Evolutionary conservation across 2,329 filamentous ascomycete species (phyloP).

Genomic region (Aspergillus fumigatiaffinis): DNA sequence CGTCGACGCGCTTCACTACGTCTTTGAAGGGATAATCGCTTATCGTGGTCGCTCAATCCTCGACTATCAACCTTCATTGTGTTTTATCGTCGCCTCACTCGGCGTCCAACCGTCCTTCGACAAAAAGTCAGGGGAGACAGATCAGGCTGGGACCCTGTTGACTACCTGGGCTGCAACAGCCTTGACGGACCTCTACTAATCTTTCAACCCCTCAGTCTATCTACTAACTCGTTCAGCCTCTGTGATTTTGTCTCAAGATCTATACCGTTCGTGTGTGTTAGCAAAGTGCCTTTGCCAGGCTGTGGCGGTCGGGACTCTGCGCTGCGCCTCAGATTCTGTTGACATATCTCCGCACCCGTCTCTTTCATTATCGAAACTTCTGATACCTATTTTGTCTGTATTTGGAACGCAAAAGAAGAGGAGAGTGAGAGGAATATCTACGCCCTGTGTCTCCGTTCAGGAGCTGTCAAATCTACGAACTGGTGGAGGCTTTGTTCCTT

Average conservation of each 20-base stretch:
- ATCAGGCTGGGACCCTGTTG: conserved; percentile 8
- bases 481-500: conserved; percentile 20
- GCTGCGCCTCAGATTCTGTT: conserved; percentile 20
- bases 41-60: neutral
- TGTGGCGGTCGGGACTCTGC: conserved; percentile 19
- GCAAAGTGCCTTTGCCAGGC: conserved; percentile 15
- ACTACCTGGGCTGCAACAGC: conserved; percentile 13
- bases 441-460: conserved; percentile 18
- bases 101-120: conserved; percentile 4
- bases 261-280: conserved; percentile 18
- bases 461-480: conserved; percentile 12
- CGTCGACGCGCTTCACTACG: conserved; percentile 17
- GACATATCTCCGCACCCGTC: conserved; percentile 16
- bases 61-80: neutral
- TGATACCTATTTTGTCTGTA: conserved; percentile 21
- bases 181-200: conserved; percentile 10
- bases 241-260: conserved; percentile 15
- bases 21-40: conserved; percentile 9
- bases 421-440: conserved; percentile 12
- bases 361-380: conserved; percentile 16
- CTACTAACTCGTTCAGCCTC: conserved; percentile 9
- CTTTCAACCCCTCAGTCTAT: conserved; percentile 9
- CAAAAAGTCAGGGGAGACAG: conserved; percentile 16
- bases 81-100: neutral
- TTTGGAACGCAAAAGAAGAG: conserved; percentile 19